Conservation (phyloP, 176 grass and related monocot species). For the Hsuehochloa calcarea region DNA sequence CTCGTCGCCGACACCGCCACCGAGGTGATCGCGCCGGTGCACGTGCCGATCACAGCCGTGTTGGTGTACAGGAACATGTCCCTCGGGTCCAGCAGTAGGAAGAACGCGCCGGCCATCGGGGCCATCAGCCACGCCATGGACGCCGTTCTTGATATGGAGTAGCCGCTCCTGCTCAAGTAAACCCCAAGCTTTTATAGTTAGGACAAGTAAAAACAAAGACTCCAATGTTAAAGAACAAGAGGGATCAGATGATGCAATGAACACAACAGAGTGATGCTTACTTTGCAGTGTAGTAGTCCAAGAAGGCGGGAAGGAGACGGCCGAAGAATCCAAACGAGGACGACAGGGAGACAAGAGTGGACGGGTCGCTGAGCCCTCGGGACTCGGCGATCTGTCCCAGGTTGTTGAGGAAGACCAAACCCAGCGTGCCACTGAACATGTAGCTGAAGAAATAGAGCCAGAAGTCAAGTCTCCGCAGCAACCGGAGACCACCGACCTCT, state of each 20-base stretch:
- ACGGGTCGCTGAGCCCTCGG: conserved; percentile 45
- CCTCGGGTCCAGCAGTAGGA: conserved; percentile 58
- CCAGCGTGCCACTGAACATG: conserved; percentile 88
- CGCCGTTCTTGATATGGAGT: conserved; percentile 58
- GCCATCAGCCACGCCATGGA: conserved; percentile 90
- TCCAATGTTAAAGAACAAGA: not conserved
- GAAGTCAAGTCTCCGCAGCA: conserved; percentile 69
- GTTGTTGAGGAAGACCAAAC: conserved; percentile 94
- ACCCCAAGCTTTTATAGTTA: not conserved
- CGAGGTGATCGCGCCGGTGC: conserved; percentile 91
- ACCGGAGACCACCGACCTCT: conserved; percentile 63
- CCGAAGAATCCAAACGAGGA: conserved; percentile 98
- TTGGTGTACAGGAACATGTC: conserved; percentile 55
- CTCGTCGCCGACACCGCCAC: conserved; percentile 77
- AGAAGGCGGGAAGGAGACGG: conserved; percentile 80
- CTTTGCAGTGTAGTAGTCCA: conserved; percentile 90
- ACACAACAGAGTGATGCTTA: conserved; percentile 30
- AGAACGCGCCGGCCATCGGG: conserved; percentile 73
- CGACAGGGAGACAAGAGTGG: conserved; percentile 78
- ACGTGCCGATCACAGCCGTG: conserved; percentile 76
- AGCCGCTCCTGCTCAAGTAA: conserved; percentile 47
- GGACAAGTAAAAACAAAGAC: not conserved
- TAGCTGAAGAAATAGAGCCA: conserved; percentile 97
- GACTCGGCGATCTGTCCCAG: conserved; percentile 95
- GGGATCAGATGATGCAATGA: not conserved